Conservation (phyloP, 257 asterid species). For the Fraxinus americana region DNA sequence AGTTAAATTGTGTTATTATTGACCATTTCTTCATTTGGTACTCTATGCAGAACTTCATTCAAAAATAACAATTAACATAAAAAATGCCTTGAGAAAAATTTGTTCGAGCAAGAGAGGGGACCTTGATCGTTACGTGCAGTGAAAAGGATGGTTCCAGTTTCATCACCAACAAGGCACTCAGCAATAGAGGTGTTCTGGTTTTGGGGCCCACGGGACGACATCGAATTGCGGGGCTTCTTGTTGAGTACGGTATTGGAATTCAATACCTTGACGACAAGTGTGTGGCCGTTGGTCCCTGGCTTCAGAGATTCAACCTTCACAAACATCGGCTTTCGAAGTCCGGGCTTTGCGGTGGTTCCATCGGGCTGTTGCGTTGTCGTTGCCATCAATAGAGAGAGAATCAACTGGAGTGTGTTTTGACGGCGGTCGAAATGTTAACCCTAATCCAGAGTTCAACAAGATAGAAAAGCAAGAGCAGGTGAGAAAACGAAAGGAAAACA, state of each 20-base stretch:
- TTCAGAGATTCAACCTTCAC: constrained; percentile 42
- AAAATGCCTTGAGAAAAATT: not conserved
- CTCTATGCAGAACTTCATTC: not conserved
- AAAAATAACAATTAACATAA: not conserved
- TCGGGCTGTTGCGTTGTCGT: not conserved
- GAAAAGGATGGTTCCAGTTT: constrained; percentile 38
- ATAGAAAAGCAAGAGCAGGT: not conserved
- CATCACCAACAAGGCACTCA: constrained; percentile 49
- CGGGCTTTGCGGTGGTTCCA: not conserved
- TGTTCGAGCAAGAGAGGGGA: not conserved
- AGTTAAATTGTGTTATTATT: not conserved
- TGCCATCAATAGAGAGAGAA: not conserved
- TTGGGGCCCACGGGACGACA: constrained; percentile 24
- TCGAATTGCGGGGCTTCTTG: constrained; percentile 25
- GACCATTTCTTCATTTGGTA: not conserved
- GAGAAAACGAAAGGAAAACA: not conserved
- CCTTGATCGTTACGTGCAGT: constrained; percentile 49
- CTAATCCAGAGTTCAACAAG: not conserved
- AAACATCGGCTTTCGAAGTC: constrained; percentile 41
- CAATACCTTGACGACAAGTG: constrained; percentile 44
- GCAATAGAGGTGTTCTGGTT: constrained; percentile 34
- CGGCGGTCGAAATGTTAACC: not conserved
- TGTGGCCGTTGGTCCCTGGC: constrained; percentile 53
- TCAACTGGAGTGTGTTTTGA: not conserved
- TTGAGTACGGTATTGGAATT: constrained; percentile 33